Evolutionary conservation across 805 yeast genomes (phyloP).

Genomic region (Allodekkera sacchari): DNA sequence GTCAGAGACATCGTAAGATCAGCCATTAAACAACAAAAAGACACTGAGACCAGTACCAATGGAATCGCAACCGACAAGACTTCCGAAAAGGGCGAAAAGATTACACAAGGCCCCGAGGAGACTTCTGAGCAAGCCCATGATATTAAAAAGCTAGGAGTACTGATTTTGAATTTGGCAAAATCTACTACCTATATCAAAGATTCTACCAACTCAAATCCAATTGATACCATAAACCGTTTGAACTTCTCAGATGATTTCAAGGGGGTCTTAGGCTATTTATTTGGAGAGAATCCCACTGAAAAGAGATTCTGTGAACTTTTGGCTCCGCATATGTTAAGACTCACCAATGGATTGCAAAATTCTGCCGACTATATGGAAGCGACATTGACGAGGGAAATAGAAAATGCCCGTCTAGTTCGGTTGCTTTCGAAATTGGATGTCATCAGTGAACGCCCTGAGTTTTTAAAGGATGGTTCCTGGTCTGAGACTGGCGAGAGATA

Average conservation of each 20-base stretch:
- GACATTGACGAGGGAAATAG: slow-evolving; percentile 63
- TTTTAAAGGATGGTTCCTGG: slow-evolving; percentile 48
- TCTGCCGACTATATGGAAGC: slow-evolving; percentile 52
- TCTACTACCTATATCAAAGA: slow-evolving; percentile 20
- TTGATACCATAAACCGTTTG: slow-evolving; percentile 20
- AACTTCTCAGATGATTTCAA: slow-evolving; percentile 40
- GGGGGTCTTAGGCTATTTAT: slow-evolving; percentile 30
- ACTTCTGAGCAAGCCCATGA: slow-evolving; percentile 38
- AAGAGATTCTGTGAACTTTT: slow-evolving; percentile 31
- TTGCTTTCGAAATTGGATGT: slow-evolving; percentile 74
- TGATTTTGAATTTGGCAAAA: slow-evolving; percentile 49
- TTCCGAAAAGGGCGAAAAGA: slow-evolving; percentile 15
- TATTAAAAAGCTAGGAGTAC: slow-evolving; percentile 45
- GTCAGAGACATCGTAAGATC: slow-evolving; percentile 53
- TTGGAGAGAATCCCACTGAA: slow-evolving; percentile 20
- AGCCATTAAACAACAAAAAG: slow-evolving; percentile 24
- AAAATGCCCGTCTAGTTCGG: slow-evolving; percentile 81
- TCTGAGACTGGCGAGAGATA: slow-evolving; percentile 70
- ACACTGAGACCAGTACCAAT: slow-evolving; percentile 13
- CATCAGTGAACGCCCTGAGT: slow-evolving; percentile 67
- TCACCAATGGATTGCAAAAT: slow-evolving; percentile 42
- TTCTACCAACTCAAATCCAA: slow-evolving; percentile 9
- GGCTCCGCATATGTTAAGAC: slow-evolving; percentile 35
- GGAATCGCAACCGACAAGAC: slow-evolving; percentile 9
- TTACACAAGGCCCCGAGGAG: slow-evolving; percentile 18